These are phyloP conservation scores for Diplodia seriata DNA, from an alignment of 2,329 filamentous ascomycete species.

Conservation along the genomic window DNA sequence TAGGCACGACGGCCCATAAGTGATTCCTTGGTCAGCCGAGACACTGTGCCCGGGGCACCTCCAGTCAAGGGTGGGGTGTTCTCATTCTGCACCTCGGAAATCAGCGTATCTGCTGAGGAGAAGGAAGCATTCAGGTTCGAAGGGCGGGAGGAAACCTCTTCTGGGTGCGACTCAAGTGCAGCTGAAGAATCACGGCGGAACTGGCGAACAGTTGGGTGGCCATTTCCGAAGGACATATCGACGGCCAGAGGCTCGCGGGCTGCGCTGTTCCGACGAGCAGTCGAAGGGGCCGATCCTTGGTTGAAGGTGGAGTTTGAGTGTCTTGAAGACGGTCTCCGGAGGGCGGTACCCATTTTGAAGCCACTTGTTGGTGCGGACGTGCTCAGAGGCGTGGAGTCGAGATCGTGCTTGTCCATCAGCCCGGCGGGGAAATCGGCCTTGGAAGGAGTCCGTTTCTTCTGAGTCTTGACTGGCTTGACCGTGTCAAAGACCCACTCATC, in stretches of 20 bases:
- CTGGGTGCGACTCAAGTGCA: conserved; percentile 37
- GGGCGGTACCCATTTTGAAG: conserved; percentile 39
- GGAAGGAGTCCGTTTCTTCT: conserved; percentile 54
- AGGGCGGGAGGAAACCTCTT: conserved; percentile 25
- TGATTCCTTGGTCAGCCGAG: conserved; percentile 72
- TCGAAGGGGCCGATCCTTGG: conserved; percentile 50
- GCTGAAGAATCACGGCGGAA: conserved; percentile 86
- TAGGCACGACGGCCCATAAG: conserved; percentile 82
- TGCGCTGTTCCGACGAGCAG: conserved; percentile 53
- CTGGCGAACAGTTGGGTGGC: conserved; percentile 86
- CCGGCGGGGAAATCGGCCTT: conserved; percentile 49
- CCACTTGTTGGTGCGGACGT: conserved; percentile 44
- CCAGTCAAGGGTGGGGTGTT: conserved; percentile 69
- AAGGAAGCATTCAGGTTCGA: conserved; percentile 19
- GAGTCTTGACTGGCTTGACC: conserved; percentile 69
- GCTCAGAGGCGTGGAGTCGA: conserved; percentile 53
- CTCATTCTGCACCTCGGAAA: conserved; percentile 52
- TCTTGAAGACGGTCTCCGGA: conserved; percentile 43
- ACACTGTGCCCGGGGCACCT: conserved; percentile 34
- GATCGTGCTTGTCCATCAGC: conserved; percentile 52
- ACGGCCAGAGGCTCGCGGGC: conserved; percentile 80
- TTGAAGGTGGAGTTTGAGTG: conserved; percentile 50
- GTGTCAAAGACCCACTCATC: conserved; percentile 98
- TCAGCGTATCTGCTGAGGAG: conserved; percentile 28
- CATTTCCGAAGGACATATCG: conserved; percentile 93